Evolutionary conservation across 148 eudicot genomes (phyloP).

Genomic region (Amaranthus palmeri): DNA sequence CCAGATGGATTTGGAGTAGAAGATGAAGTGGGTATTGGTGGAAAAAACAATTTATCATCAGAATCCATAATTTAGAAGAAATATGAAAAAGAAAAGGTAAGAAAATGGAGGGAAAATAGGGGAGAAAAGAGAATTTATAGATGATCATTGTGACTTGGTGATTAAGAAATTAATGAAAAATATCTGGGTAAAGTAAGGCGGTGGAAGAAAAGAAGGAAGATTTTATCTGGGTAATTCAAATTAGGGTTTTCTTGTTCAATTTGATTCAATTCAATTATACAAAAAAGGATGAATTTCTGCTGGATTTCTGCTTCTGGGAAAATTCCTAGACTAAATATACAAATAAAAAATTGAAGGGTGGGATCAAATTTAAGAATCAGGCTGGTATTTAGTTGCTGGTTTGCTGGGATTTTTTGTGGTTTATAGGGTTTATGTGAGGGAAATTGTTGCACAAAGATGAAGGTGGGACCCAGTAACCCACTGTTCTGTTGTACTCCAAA

Average conservation of each 20-base stretch:
- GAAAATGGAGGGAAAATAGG: background rate
- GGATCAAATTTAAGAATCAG: no score
- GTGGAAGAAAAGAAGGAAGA: slow-evolving; percentile 3
- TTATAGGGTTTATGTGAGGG: no score
- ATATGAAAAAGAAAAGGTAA: background rate
- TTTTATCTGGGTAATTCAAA: no score
- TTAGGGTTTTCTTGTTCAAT: no score
- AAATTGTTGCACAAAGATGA: no score
- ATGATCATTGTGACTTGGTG: slow-evolving; percentile 23
- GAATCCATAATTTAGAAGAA: slow-evolving; percentile 5
- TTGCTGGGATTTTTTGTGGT: background rate
- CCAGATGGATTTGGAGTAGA: slow-evolving; percentile 1
- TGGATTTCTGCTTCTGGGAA: background rate
- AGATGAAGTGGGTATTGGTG: slow-evolving; percentile 3
- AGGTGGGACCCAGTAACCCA: no score
- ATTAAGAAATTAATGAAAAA: slow-evolving; percentile 25
- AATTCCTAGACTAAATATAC: background rate
- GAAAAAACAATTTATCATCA: background rate
- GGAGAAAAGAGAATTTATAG: slow-evolving; percentile 17
- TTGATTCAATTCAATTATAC: no score
- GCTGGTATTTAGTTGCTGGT: background rate
- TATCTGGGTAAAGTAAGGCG: slow-evolving; percentile 30
- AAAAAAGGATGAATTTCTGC: no score
- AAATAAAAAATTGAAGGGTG: no score
- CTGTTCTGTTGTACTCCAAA: no score